Evolutionary conservation across 441 rosid genomes (phyloP).

Genomic region (Gossypium lobatum): DNA sequence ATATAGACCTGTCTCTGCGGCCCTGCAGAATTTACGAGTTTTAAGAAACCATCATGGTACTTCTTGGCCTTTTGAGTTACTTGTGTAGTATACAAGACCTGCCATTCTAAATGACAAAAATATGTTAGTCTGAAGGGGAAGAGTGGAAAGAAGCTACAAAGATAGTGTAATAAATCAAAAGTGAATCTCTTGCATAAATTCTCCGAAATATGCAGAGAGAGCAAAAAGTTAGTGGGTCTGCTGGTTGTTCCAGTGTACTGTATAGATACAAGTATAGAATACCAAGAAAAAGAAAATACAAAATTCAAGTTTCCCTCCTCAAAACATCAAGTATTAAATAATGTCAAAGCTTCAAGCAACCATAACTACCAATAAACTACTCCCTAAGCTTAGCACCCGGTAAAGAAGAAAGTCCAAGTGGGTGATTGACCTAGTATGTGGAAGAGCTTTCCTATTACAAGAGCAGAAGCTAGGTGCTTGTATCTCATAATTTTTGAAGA

Average conservation of each 20-base stretch:
- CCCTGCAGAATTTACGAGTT: constrained; percentile 17
- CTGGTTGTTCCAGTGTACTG: background rate
- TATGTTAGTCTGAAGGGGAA: background rate
- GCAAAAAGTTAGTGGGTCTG: background rate
- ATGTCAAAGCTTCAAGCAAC: background rate
- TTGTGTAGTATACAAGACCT: constrained; percentile 26
- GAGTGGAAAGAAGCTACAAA: background rate
- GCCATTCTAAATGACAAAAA: constrained; percentile 19
- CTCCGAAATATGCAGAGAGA: background rate
- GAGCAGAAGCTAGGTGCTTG: background rate
- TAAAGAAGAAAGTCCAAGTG: background rate
- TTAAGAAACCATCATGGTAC: constrained; percentile 26
- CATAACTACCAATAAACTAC: background rate
- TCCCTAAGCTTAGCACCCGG: background rate
- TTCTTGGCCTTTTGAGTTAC: constrained; percentile 27
- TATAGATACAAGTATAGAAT: background rate
- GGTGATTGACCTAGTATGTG: background rate
- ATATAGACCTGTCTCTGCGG: constrained; percentile 21
- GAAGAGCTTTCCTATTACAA: background rate
- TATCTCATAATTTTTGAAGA: background rate
- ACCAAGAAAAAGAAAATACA: background rate
- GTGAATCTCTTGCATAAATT: background rate
- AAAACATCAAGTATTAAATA: background rate
- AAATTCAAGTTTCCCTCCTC: background rate
- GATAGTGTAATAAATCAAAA: background rate